A percentile compares a stretch with the other conserved stretches of the same genome.
Conservation (phyloP, 495 filamentous ascomycete genomes). For the Apodospora peruviana region DNA sequence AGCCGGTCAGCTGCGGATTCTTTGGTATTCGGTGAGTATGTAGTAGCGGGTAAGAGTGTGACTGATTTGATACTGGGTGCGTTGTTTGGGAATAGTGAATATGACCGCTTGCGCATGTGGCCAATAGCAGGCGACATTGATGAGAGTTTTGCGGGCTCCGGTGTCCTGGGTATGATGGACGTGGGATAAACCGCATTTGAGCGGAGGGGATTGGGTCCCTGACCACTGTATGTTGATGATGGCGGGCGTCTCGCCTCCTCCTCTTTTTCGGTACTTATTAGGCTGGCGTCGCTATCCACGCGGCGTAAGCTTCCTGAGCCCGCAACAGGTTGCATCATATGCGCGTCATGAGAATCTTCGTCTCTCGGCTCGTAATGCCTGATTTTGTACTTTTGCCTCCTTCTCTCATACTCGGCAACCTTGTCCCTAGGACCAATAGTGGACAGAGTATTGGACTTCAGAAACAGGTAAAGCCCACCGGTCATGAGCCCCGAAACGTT, state of each 20-base stretch:
- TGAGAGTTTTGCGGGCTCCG: slow-evolving; percentile 25
- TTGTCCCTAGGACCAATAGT: slow-evolving; percentile 38
- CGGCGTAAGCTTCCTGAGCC: slow-evolving; percentile 20
- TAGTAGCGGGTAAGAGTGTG: slow-evolving; percentile 34
- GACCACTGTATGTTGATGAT: slow-evolving; percentile 12
- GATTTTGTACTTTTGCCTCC: slow-evolving; percentile 27
- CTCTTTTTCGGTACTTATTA: slow-evolving; percentile 23
- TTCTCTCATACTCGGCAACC: slow-evolving; percentile 33
- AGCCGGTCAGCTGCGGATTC: slow-evolving; percentile 20
- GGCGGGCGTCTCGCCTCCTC: slow-evolving; percentile 13
- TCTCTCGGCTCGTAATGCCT: slow-evolving; percentile 15
- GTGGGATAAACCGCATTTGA: slow-evolving; percentile 26
- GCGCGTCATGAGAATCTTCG: slow-evolving; percentile 21
- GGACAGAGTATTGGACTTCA: slow-evolving; percentile 38
- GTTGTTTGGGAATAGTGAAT: slow-evolving; percentile 34
- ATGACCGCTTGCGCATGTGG: slow-evolving; percentile 35
- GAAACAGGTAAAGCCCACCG: slow-evolving; percentile 42
- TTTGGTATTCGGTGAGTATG: slow-evolving; percentile 30
- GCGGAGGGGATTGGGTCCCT: slow-evolving; percentile 23
- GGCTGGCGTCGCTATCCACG: slow-evolving; percentile 27
- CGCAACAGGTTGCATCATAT: slow-evolving; percentile 26
- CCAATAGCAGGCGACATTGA: slow-evolving; percentile 9
- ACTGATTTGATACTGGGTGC: slow-evolving; percentile 22
- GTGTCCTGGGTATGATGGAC: slow-evolving; percentile 19
- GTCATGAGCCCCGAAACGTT: slow-evolving; percentile 44